Evolutionary conservation across 441 rosid genomes (phyloP).

Genomic region (Metrosideros polymorpha): DNA sequence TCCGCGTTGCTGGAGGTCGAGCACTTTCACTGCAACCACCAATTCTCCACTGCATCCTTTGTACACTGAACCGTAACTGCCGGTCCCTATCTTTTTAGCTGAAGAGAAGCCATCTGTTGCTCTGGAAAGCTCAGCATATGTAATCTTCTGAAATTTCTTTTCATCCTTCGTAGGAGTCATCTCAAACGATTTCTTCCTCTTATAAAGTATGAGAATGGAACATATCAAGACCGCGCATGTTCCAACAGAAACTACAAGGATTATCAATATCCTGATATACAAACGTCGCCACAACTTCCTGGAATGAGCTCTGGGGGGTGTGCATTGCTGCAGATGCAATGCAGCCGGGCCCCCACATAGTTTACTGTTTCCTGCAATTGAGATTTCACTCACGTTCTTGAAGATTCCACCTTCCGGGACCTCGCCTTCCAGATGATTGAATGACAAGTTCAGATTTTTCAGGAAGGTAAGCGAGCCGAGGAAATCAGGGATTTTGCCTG

Average conservation of each 20-base stretch:
- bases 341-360: conserved; percentile 28
- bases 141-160: background rate
- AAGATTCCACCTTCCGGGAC: background rate
- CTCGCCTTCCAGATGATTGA: conserved; percentile 4
- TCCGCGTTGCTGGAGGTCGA: background rate
- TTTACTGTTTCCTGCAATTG: conserved; percentile 21
- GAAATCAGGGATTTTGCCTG: conserved; percentile 25
- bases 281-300: background rate
- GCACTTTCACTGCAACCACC: background rate
- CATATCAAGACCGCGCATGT: background rate
- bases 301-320: conserved; percentile 1
- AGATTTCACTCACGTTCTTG: conserved; percentile 8
- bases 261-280: background rate
- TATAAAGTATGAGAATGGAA: background rate
- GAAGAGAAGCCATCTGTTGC: conserved; percentile 27
- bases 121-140: conserved; percentile 18
- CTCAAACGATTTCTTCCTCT: background rate
- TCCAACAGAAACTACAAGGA: background rate
- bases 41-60: background rate
- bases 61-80: conserved; percentile 25
- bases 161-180: background rate
- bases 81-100: conserved; percentile 21
- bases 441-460: conserved; percentile 25
- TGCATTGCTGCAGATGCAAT: conserved; percentile 12
- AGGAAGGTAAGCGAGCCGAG: conserved; percentile 12